phyloP scores from a whole-genome alignment of 768 basidiomycete species.

The Macrolepiota dolichaula region DNA sequence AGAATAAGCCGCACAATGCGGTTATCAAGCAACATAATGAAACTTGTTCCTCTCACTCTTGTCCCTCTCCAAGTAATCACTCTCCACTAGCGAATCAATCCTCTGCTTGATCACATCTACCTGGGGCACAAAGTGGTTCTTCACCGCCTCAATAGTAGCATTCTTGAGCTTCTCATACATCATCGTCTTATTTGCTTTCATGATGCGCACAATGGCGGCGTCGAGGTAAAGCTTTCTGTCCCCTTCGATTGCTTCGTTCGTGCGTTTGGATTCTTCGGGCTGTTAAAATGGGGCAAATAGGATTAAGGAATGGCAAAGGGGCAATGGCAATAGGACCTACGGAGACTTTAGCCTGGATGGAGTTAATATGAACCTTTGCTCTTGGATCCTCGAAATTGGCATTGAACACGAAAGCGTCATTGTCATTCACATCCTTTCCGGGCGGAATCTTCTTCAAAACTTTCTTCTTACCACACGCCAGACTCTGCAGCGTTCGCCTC shows the following conservation, averaged over 20 bases:
- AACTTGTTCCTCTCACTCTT: slow-evolving; percentile 68
- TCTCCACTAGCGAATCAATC: slow-evolving; percentile 78
- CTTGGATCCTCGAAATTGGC: slow-evolving; percentile 75
- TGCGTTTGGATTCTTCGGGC: slow-evolving; percentile 84
- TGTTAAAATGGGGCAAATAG: slow-evolving; percentile 23
- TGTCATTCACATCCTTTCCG: slow-evolving; percentile 73
- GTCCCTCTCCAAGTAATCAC: slow-evolving; percentile 81
- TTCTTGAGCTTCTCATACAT: slow-evolving; percentile 75
- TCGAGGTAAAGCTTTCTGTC: slow-evolving; percentile 86
- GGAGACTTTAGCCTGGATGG: slow-evolving; percentile 91
- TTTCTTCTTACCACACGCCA: slow-evolving; percentile 88
- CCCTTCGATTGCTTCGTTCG: slow-evolving; percentile 79
- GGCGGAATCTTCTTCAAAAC: slow-evolving; percentile 79
- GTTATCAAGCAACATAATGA: slow-evolving; percentile 70
- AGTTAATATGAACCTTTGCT: slow-evolving; percentile 86
- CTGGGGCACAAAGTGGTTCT: slow-evolving; percentile 82
- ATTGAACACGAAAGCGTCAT: slow-evolving; percentile 82
- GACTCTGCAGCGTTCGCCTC: slow-evolving; percentile 83
- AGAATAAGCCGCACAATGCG: no score
- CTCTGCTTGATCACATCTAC: slow-evolving; percentile 83
- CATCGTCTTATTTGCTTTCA: slow-evolving; percentile 91
- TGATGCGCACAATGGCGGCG: slow-evolving; percentile 93
- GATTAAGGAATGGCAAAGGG: slow-evolving; percentile 4
- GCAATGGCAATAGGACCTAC: slow-evolving; percentile 39
- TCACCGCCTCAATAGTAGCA: slow-evolving; percentile 83